These are phyloP conservation scores for Aegilops sharonensis DNA, from an alignment of 176 grass and related monocot species.

Conservation along the genomic window DNA sequence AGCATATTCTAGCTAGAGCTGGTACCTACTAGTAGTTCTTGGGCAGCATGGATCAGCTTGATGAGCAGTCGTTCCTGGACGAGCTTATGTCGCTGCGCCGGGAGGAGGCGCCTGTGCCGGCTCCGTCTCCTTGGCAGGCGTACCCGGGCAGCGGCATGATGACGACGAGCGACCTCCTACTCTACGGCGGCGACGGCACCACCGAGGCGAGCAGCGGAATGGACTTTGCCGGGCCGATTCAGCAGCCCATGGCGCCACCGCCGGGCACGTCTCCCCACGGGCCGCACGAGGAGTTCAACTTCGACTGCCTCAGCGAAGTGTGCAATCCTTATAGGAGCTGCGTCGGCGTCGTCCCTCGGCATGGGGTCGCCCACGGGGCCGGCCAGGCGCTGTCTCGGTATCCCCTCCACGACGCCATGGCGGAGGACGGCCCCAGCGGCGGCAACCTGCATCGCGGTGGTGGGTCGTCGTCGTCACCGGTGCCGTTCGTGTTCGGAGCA, in stretches of 20 bases:
- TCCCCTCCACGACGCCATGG: slow-evolving; percentile 33
- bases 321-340: slow-evolving; percentile 55
- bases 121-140: slow-evolving; percentile 36
- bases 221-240: slow-evolving; percentile 17
- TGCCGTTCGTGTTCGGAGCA: slow-evolving; percentile 44
- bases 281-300: slow-evolving; percentile 49
- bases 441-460: slow-evolving; percentile 3
- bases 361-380: background rate
- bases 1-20: background rate
- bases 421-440: slow-evolving; percentile 24
- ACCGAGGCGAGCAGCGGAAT: background rate
- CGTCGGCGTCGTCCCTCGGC: background rate
- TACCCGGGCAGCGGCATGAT: slow-evolving; percentile 23
- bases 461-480: slow-evolving; percentile 19
- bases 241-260: background rate
- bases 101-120: slow-evolving; percentile 13
- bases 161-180: slow-evolving; percentile 57
- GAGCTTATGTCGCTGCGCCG: slow-evolving; percentile 71
- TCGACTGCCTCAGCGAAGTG: slow-evolving; percentile 75
- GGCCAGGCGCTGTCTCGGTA: background rate
- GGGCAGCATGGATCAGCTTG: slow-evolving; percentile 53
- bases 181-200: slow-evolving; percentile 38
- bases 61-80: slow-evolving; percentile 73
- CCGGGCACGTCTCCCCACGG: background rate
- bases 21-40: background rate